Evolutionary conservation across 176 grass and related monocot species (phyloP).

Genomic region (Alopecurus myosuroides): DNA sequence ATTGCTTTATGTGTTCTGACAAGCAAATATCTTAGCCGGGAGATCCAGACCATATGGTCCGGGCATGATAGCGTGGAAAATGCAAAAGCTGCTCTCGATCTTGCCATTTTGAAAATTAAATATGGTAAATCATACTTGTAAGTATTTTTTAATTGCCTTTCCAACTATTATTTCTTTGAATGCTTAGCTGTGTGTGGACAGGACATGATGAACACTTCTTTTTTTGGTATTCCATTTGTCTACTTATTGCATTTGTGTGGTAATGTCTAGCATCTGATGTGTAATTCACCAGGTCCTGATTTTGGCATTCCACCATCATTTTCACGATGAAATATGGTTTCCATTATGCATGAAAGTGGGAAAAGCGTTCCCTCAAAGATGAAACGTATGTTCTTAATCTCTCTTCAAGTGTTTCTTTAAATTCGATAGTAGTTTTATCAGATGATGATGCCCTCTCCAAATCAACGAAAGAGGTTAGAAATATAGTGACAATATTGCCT

Average conservation of each 20-base stretch:
- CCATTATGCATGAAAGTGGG: conserved; percentile 60
- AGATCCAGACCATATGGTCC: conserved; percentile 62
- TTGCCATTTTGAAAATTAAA: conserved; percentile 84
- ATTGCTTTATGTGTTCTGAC: conserved; percentile 80
- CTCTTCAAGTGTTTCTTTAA: conserved; percentile 82
- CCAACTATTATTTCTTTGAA: not conserved
- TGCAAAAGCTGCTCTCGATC: conserved; percentile 82
- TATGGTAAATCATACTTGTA: conserved; percentile 41
- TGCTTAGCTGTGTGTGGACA: not conserved
- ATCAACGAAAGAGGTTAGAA: conserved; percentile 73
- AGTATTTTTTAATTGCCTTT: not conserved
- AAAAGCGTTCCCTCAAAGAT: conserved; percentile 80
- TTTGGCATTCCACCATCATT: conserved; percentile 65
- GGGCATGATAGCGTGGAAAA: conserved; percentile 92
- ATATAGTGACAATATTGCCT: too few species aligned
- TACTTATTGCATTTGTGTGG: not conserved
- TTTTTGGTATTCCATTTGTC: not conserved
- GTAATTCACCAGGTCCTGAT: conserved; percentile 69
- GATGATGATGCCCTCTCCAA: conserved; percentile 83
- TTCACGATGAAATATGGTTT: conserved; percentile 47
- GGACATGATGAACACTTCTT: not conserved
- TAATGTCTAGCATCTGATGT: conserved; percentile 17
- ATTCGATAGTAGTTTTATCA: conserved; percentile 74
- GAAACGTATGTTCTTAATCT: conserved; percentile 50
- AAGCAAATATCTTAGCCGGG: conserved; percentile 59